Evolutionary conservation across 2,329 filamentous ascomycete species (phyloP).

Genomic region (Penicillium sp.): DNA sequence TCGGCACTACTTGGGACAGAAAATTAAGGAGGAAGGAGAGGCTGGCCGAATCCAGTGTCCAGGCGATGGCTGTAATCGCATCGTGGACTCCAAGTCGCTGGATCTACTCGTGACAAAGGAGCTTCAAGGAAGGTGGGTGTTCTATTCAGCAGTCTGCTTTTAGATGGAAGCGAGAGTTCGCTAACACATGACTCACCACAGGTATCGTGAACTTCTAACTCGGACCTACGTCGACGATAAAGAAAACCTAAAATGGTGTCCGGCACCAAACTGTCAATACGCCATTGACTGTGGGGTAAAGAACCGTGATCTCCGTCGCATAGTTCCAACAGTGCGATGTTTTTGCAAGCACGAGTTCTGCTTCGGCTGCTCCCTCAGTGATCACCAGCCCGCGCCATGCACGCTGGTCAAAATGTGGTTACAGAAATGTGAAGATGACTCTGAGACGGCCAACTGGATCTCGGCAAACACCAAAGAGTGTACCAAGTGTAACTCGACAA

Average conservation of each 20-base stretch:
- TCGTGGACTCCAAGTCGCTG: slow-evolving; percentile 86
- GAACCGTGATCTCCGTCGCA: slow-evolving; percentile 75
- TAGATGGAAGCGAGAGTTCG: neutral
- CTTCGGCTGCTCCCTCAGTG: slow-evolving; percentile 84
- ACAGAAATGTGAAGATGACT: slow-evolving; percentile 98
- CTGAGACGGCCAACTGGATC: slow-evolving; percentile 98
- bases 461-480: slow-evolving; percentile 99
- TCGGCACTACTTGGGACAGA: slow-evolving; percentile 82
- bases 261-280: slow-evolving; percentile 93
- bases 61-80: slow-evolving; percentile 78
- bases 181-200: slow-evolving; percentile 29
- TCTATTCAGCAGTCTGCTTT: slow-evolving; percentile 6
- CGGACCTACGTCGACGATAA: slow-evolving; percentile 97
- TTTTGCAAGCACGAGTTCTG: slow-evolving; percentile 84
- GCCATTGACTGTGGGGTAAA: slow-evolving; percentile 87
- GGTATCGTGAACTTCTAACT: slow-evolving; percentile 83
- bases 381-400: slow-evolving; percentile 93
- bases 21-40: slow-evolving; percentile 93
- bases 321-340: slow-evolving; percentile 89
- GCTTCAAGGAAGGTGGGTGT: slow-evolving; percentile 53
- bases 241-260: slow-evolving; percentile 94
- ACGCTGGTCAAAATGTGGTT: slow-evolving; percentile 90
- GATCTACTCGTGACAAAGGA: slow-evolving; percentile 66
- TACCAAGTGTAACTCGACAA: slow-evolving; percentile 91
- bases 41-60: slow-evolving; percentile 93